Evolutionary conservation across 768 basidiomycete genomes (phyloP), one percentile per base, ranked within the genome.

Genomic region (Chlorophyllum brunneum): DNA sequence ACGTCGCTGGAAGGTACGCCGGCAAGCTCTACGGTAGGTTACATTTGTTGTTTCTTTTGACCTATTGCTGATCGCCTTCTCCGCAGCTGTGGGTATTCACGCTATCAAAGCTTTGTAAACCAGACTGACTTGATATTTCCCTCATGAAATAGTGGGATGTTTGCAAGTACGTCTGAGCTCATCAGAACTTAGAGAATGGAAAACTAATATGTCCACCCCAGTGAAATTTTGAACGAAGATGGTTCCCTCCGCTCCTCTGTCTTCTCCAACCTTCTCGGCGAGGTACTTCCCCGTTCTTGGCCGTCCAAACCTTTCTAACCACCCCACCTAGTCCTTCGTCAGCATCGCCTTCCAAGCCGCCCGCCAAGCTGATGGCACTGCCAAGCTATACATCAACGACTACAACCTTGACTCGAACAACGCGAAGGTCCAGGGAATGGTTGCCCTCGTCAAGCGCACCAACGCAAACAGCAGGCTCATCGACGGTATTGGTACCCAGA

Each of bases 401-500:
- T 74, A 67, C 63, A 78, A 76, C 63, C 63, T 78, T 27, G 78
- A 80, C 60, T 75, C 75, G 41, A 71, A 68, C 59, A 77, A 78
- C 56, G 72, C 73, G 36, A 80, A 80, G 54, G 64, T 68, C 7
- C 58, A 63, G 42, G 73, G 72, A 13, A 59, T 75, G 39, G 70
- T 76, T 40, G 64, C 66, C 48, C 65, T 78, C 39, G 71, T 75
- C 44, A 72, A 70, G 50, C 62, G 67, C 18, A 56, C 73, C 56
- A 78, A 75, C 63, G n/a, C 16, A 29, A 59, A 65, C 39, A 55
- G 63, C 50, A 67, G 67, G 51, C 61, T 73, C 38, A 76, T 79
- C 57, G 77, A 80, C 55, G 77, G 75, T 48, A 74, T 79, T 54
- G 78, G 77, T 44, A 75, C 78, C 4, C 78, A 79, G 55, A 70